Evolutionary conservation across 495 filamentous ascomycete genomes (phyloP).

Genomic region (Melanomma pulvis-pyrius): DNA sequence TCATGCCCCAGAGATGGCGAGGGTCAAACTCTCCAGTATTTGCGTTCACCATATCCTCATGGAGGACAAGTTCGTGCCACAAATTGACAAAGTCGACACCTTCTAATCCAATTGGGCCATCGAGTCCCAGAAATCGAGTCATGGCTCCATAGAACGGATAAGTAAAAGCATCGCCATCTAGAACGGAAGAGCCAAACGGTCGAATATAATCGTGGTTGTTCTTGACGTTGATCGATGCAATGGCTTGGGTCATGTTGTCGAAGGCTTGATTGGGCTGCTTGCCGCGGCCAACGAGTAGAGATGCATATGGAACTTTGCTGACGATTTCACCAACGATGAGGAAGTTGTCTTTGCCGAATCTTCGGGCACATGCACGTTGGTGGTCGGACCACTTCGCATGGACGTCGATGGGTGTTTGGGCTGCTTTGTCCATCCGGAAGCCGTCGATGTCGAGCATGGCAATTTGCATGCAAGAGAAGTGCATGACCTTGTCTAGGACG

Average conservation of each 20-base stretch:
- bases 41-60: constrained; percentile 67
- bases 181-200: constrained; percentile 56
- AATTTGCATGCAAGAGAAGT: constrained; percentile 56
- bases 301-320: constrained; percentile 52
- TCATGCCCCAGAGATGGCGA: constrained; percentile 69
- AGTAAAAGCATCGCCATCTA: constrained; percentile 70
- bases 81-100: constrained; percentile 63
- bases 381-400: constrained; percentile 33
- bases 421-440: constrained; percentile 39
- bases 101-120: constrained; percentile 64
- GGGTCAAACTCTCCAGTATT: constrained; percentile 71
- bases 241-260: constrained; percentile 52
- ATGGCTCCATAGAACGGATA: constrained; percentile 72
- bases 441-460: constrained; percentile 39
- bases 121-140: constrained; percentile 66
- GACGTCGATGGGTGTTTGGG: constrained; percentile 29
- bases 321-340: constrained; percentile 37
- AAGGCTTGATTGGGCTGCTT: constrained; percentile 58
- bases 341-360: constrained; percentile 38
- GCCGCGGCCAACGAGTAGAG: constrained; percentile 69
- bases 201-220: constrained; percentile 60
- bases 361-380: constrained; percentile 20
- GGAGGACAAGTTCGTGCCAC: constrained; percentile 64
- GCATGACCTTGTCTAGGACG: constrained; percentile 61
- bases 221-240: constrained; percentile 48